Evolutionary conservation across 2,329 filamentous ascomycete species (phyloP), one percentile per base, ranked within the genome.

Genomic region (Hymenoscyphus fraxineus): DNA sequence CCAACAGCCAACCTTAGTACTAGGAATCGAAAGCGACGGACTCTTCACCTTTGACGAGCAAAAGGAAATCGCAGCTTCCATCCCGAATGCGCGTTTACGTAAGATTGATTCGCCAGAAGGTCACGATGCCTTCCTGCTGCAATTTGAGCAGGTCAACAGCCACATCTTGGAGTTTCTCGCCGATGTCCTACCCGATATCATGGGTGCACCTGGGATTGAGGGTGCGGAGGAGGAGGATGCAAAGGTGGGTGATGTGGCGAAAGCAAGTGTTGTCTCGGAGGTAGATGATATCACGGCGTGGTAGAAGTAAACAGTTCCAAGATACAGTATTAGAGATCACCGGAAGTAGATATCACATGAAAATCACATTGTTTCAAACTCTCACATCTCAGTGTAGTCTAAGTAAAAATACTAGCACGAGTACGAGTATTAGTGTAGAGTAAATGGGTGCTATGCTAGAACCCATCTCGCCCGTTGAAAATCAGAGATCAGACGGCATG

Each of bases 41-140:
- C 85, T 99, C 0, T 99, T 99, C 77, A 98, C 94, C 0, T 98
- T 97, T 77, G 93, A 93, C 6, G 95, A 99, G 79, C 95, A 99
- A 79, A 83, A 97, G 76, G 93, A 98, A 78, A 81, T 99, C 61
- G 95, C 94, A 0, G 85, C 88, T 41, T 86, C 90, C 65, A 92
- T 98, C 67, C 89, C 88, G 2, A 82, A 94, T 71, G 88, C 91
- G 0, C 85, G 86, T 12, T 80, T 99, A 32, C 88, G 92, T 77
- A 92, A 88, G 58, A 99, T 99, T 65, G 92, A 98, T 73, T 96
- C 91, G 66, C 90, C 92, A 0, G 95, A 99, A 75, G 95, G 95
- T 0, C 95, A 99, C 73, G 95, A 99, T 77, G 95, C 95, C 0
- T 99, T 99, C 77, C 78, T 99, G 73, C 80, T 99, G 62, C 94